Evolutionary conservation across 768 basidiomycete species (phyloP), one percentile per base, ranked within the genome.

Genomic region (Lentinula edodes): DNA sequence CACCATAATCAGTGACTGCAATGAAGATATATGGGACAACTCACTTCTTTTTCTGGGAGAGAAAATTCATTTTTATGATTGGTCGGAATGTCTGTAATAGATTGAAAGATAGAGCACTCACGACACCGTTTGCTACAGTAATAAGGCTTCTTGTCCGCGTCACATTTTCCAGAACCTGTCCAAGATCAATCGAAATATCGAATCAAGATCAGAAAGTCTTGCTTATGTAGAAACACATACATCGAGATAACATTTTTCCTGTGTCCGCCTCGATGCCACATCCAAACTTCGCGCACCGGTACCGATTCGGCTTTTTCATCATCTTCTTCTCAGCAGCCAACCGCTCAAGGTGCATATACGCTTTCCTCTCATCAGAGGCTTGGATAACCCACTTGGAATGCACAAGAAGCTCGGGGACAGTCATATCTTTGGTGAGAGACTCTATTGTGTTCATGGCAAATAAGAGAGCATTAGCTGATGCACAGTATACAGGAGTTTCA

Each of bases 41-140:
- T 23, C 20, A 63, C 58, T 10, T 45, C 45, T 52, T 60, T 52
- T 46, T 63, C 57, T 58, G 51, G 32, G 12, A 38, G 7, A 38
- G 36, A 12, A 38, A 38, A 12, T 6, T 38, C 36, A 12, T 38
- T 12, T 38, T 12, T 6, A 3, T 23, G 23, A 23, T 23, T 2
- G 1, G 2, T 23, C 23, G 2, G 23, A 23, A 23, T 23, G 23
- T 23, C 23, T 23, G 35, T 20, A 13, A 34, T 38, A 9, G 16
- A 60, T 35, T 1, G 35, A 32, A 41, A 46, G 23, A 15, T 60
- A 6, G 20, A 28, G 41, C 7, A 62, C 62, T 51, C 60, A 63
- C 62, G 62, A 63, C 62, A 75, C 65, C 70, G 67, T 62, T 69
- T 70, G 55, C 71, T 69, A 60, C 72, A 73, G 57, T 73, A 75